These are phyloP conservation scores for Tricholoma flavovirens DNA, from an alignment of 768 basidiomycete genomes.

Conservation along the genomic window DNA sequence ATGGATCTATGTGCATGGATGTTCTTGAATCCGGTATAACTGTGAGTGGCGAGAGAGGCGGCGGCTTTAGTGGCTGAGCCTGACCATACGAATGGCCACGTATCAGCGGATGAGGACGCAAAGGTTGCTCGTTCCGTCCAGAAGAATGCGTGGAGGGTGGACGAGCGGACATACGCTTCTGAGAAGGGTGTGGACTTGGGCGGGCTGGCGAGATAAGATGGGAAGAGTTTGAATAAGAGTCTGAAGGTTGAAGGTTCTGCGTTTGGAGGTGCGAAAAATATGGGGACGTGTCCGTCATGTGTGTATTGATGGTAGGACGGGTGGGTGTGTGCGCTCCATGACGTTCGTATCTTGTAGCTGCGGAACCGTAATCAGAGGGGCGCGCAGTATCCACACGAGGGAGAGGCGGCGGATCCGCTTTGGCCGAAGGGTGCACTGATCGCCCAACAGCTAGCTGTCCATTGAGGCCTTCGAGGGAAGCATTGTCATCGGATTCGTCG, in stretches of 20 bases:
- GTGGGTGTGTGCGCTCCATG: slow-evolving; percentile 9
- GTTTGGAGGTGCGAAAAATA: slow-evolving; percentile 6
- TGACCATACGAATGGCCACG: slow-evolving; percentile 65
- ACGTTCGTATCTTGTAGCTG: slow-evolving; percentile 5
- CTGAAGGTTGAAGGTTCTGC: slow-evolving; percentile 4
- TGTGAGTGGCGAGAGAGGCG: slow-evolving; percentile 55
- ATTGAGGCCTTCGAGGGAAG: slow-evolving; percentile 17
- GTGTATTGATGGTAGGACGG: slow-evolving; percentile 13
- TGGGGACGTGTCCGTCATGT: slow-evolving; percentile 6
- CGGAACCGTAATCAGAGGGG: slow-evolving; percentile 25
- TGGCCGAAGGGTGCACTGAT: slow-evolving; percentile 7
- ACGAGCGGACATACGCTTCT: slow-evolving; percentile 43
- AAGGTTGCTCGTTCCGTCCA: slow-evolving; percentile 18
- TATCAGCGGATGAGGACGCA: slow-evolving; percentile 74
- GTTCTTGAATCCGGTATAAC: slow-evolving; percentile 47
- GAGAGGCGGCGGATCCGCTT: slow-evolving; percentile 12
- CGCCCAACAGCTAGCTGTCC: slow-evolving; percentile 14
- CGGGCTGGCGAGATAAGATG: slow-evolving; percentile 15
- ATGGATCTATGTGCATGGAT: slow-evolving; percentile 23
- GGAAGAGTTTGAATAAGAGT: not conserved
- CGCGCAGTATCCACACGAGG: slow-evolving; percentile 33
- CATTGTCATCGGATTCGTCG: slow-evolving; percentile 30
- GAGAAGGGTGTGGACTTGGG: slow-evolving; percentile 24
- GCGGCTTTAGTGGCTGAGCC: slow-evolving; percentile 40
- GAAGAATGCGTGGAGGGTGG: slow-evolving; percentile 62